phyloP scores from a whole-genome alignment of 2,329 filamentous ascomycete genomes.

The Colletotrichum sublineola region DNA sequence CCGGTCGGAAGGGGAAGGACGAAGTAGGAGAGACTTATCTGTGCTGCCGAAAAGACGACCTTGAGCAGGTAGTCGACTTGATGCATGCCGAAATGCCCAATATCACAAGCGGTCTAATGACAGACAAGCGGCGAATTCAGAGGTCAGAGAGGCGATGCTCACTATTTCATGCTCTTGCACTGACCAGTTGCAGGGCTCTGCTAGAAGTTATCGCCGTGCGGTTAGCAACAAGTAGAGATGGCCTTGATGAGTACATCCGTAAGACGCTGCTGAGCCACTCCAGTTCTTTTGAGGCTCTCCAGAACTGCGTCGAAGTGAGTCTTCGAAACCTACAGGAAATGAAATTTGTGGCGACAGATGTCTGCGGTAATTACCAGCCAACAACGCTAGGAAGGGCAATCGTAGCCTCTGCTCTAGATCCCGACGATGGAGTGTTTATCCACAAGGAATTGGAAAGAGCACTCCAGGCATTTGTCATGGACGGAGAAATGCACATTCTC shows the following conservation, averaged over 20 bases:
- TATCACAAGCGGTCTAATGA: constrained; percentile 76
- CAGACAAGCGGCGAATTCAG: constrained; percentile 76
- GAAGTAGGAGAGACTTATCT: constrained; percentile 83
- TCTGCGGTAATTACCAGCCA: constrained; percentile 66
- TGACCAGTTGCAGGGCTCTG: constrained; percentile 67
- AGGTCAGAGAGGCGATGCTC: constrained; percentile 56
- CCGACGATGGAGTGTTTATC: constrained; percentile 81
- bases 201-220: constrained; percentile 78
- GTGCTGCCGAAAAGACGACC: constrained; percentile 76
- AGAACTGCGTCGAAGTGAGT: constrained; percentile 68
- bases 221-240: constrained; percentile 74
- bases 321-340: constrained; percentile 68
- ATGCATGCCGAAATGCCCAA: constrained; percentile 80
- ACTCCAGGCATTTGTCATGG: constrained; percentile 81
- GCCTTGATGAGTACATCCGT: constrained; percentile 76
- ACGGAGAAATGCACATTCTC: constrained; percentile 83
- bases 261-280: constrained; percentile 76
- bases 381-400: constrained; percentile 78
- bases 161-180: neutral
- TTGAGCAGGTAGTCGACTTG: constrained; percentile 77
- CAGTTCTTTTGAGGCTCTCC: constrained; percentile 62
- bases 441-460: constrained; percentile 77
- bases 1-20: constrained; percentile 83
- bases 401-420: constrained; percentile 79
- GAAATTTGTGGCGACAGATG: constrained; percentile 66